Evolutionary conservation across 371 early-diverging fungal species (phyloP).

Genomic region (Haplosporangium sp.): DNA sequence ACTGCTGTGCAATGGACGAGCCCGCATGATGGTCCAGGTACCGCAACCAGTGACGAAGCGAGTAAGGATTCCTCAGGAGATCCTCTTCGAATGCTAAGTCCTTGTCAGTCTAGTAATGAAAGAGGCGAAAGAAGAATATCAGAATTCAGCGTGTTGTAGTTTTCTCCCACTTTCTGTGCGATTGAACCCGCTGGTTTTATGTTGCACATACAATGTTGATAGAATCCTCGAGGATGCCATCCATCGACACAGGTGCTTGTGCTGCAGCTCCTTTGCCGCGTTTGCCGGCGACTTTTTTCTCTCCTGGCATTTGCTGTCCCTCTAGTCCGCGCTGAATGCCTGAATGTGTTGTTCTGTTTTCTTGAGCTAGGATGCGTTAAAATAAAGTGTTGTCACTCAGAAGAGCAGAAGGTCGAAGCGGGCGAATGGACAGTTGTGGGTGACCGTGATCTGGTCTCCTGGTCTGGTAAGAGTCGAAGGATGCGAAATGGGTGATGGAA

Average conservation of each 20-base stretch:
- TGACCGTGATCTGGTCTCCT: too few species aligned
- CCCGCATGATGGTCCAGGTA: slow-evolving; percentile 89
- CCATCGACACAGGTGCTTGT: slow-evolving; percentile 17
- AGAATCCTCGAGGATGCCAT: slow-evolving; percentile 44
- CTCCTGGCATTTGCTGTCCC: slow-evolving; percentile 27
- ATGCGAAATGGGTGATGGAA: too few species aligned
- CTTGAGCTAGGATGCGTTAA: too few species aligned
- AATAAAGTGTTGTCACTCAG: too few species aligned
- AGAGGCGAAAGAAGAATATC: background rate
- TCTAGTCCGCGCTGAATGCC: background rate
- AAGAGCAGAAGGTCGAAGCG: background rate
- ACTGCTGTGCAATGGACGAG: slow-evolving; percentile 60
- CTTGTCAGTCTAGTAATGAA: slow-evolving; percentile 62
- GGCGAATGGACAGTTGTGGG: too few species aligned
- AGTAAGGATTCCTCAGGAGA: slow-evolving; percentile 84
- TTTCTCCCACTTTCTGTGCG: too few species aligned
- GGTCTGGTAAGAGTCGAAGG: too few species aligned
- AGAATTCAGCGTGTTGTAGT: background rate
- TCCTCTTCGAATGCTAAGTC: slow-evolving; percentile 93
- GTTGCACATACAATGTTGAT: slow-evolving; percentile 37
- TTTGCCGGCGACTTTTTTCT: slow-evolving; percentile 27
- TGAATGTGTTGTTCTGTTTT: too few species aligned
- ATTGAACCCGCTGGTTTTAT: too few species aligned
- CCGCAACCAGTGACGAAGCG: slow-evolving; percentile 86
- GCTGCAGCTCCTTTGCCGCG: slow-evolving; percentile 30